A percentile compares a stretch with the other conserved stretches of the same genome.
These are phyloP conservation scores for Cyclaneusma minus DNA, from an alignment of 2,329 filamentous ascomycete genomes.

Conservation along the genomic window DNA sequence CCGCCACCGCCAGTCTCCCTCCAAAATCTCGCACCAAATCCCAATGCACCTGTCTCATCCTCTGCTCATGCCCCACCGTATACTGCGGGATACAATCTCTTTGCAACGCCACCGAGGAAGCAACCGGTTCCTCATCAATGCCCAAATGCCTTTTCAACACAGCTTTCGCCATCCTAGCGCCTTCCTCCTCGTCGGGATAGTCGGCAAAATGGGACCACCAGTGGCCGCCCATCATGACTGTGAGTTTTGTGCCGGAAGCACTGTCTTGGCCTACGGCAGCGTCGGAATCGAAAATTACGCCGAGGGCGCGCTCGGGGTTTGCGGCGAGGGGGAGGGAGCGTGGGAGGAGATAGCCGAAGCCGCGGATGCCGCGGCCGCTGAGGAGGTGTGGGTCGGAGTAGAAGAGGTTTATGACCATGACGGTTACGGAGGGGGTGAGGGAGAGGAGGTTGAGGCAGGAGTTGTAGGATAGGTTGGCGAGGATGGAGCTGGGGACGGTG, in stretches of 20 bases:
- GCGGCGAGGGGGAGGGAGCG: constrained; percentile 50
- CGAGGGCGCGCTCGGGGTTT: constrained; percentile 72
- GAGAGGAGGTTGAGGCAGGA: constrained; percentile 11
- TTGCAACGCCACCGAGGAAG: constrained; percentile 44
- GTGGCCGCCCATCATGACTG: constrained; percentile 89
- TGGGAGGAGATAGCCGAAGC: constrained; percentile 89
- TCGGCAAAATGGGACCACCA: constrained; percentile 58
- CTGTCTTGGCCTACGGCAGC: constrained; percentile 33
- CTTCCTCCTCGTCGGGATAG: constrained; percentile 51
- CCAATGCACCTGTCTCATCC: constrained; percentile 14
- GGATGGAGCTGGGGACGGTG: constrained; percentile 28
- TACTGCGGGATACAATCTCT: constrained; percentile 83
- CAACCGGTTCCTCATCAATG: constrained; percentile 44
- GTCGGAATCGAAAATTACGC: constrained; percentile 76
- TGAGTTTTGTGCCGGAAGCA: constrained; percentile 61
- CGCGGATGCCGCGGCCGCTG: constrained; percentile 47
- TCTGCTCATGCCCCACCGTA: constrained; percentile 49
- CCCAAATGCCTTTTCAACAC: constrained; percentile 61
- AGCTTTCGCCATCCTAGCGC: constrained; percentile 50
- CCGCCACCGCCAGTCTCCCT: constrained; percentile 23
- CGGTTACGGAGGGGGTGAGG: constrained; percentile 50
- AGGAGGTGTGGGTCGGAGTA: constrained; percentile 52
- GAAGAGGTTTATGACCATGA: constrained; percentile 88
- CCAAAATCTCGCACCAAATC: constrained; percentile 16
- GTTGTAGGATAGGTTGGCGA: constrained; percentile 19